Evolutionary conservation across 2,329 filamentous ascomycete species (phyloP).

Genomic region (Botryosphaeria agaves): DNA sequence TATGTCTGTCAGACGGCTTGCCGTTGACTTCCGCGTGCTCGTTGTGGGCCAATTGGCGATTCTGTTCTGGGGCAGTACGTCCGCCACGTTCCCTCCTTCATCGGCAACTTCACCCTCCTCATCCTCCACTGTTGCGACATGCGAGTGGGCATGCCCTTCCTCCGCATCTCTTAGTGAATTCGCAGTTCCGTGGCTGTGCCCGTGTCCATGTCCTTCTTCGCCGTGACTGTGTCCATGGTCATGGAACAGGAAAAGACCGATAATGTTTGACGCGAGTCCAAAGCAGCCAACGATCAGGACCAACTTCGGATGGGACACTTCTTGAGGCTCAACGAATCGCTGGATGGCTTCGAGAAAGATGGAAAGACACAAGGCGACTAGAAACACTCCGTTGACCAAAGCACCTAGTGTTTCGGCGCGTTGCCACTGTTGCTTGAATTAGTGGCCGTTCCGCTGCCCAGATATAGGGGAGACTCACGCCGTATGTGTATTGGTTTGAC

Average conservation of each 20-base stretch:
- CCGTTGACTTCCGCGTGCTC: slow-evolving; percentile 4
- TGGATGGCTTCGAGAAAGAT: slow-evolving; percentile 93
- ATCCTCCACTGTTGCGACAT: slow-evolving; percentile 7
- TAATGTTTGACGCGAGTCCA: slow-evolving; percentile 73
- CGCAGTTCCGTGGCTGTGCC: slow-evolving; percentile 10
- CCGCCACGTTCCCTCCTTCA: slow-evolving; percentile 39
- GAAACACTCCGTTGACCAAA: slow-evolving; percentile 91
- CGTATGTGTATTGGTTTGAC: slow-evolving; percentile 89
- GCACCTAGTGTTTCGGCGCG: slow-evolving; percentile 93
- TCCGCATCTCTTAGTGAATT: slow-evolving; percentile 28
- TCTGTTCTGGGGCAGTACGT: slow-evolving; percentile 45
- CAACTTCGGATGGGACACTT: slow-evolving; percentile 68
- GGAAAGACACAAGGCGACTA: slow-evolving; percentile 88
- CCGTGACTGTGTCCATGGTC: slow-evolving; percentile 80
- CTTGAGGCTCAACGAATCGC: slow-evolving; percentile 78
- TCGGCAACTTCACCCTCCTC: slow-evolving; percentile 31
- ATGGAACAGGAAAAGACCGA: slow-evolving; percentile 80
- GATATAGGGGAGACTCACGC: slow-evolving; percentile 44
- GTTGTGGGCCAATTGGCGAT: slow-evolving; percentile 32
- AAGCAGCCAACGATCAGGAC: slow-evolving; percentile 80
- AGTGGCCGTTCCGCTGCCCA: too few species aligned
- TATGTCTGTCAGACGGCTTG: slow-evolving; percentile 5
- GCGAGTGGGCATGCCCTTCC: slow-evolving; percentile 32
- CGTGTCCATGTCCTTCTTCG: slow-evolving; percentile 31
- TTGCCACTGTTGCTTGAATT: slow-evolving; percentile 61